A percentile compares a stretch with the other conserved stretches of the same genome.
phyloP scores from a whole-genome alignment of 768 basidiomycete species.

The Melanogaster broomeanus region DNA sequence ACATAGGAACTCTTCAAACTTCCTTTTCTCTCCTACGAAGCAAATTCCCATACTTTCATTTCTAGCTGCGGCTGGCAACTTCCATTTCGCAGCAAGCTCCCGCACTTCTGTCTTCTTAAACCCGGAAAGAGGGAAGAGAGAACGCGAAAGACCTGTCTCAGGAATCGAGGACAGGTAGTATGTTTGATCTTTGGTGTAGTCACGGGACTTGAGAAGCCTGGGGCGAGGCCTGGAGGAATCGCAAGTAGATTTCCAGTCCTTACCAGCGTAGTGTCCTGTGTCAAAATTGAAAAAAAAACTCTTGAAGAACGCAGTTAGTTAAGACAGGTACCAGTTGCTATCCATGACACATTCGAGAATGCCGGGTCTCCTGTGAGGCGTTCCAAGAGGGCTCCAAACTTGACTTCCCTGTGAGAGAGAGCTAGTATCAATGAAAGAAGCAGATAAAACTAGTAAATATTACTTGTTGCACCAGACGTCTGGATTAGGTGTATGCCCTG shows the following conservation, averaged over 20 bases:
- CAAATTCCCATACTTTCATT: constrained; percentile 94
- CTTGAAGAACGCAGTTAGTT: background rate
- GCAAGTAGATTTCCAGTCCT: constrained; percentile 45
- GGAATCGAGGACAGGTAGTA: constrained; percentile 86
- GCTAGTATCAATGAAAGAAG: background rate
- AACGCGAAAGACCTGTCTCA: constrained; percentile 61
- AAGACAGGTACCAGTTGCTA: constrained; percentile 72
- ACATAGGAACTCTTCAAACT: constrained; percentile 77
- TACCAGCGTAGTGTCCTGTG: constrained; percentile 85
- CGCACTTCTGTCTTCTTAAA: constrained; percentile 74
- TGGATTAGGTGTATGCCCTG: constrained; percentile 86
- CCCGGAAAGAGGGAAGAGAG: constrained; percentile 76
- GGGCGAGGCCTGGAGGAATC: constrained; percentile 37
- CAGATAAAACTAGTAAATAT: constrained; percentile 2
- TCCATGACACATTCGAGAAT: constrained; percentile 50
- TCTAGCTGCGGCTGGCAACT: constrained; percentile 71
- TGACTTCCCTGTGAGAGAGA: constrained; percentile 66
- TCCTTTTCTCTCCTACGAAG: constrained; percentile 82
- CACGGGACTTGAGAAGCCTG: constrained; percentile 53
- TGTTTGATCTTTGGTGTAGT: constrained; percentile 83
- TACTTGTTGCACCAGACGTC: constrained; percentile 92
- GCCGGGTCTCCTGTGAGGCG: constrained; percentile 42
- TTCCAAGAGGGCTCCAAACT: constrained; percentile 84
- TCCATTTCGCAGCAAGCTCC: constrained; percentile 60
- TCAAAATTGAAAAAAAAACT: background rate